Base-by-base conservation (phyloP, 2,329 filamentous ascomycete genomes). In the Graphium sp. region DNA sequence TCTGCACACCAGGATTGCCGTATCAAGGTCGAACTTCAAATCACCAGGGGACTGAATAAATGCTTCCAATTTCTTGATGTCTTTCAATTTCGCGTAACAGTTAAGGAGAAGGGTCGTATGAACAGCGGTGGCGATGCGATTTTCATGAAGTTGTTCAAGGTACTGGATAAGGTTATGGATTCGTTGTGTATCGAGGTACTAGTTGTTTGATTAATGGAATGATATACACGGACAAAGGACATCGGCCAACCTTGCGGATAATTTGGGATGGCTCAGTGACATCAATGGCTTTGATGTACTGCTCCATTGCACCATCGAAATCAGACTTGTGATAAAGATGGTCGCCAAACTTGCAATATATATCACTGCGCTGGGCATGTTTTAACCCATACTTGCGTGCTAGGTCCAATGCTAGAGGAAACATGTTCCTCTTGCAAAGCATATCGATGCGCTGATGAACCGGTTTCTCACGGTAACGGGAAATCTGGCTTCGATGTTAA, bases 161-260 rank as follows among this genome's bases (percentile, higher is more conserved):
- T 95, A 98, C 46, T 92, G 83, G 31, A 98, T 95, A 17, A 98
- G 61, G 45, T 95, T 98, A 42, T 94, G 84, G 52, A 98, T 94
- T 36, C 85, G 70, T 63, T 98, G 89, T 1, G 89, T 95, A 45
- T 98, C 89, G 21, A 98, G 64, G 43, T 92, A 98, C 72, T 85
- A 28, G 6, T 9, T 2, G 5, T 11, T 20, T 11, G 37, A n/a
- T 54, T 37, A 60, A 48, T 6, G 16, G 6, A 4, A 18, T 36
- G 16, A 12, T 15, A 5, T 13, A 14, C 13, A 24, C 17, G 10
- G 14, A 15, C 13, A 10, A 19, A 2, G 4, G 9, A 5, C 10
- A 7, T 3, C n/a, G 8, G 12, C 41, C 29, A 45, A 80, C 78
- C 58, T 93, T 94, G 41, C 87, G 70, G 43, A 95, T 94, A 26